phyloP scores from a whole-genome alignment of 148 eudicot species.

The Cornus kousa region DNA sequence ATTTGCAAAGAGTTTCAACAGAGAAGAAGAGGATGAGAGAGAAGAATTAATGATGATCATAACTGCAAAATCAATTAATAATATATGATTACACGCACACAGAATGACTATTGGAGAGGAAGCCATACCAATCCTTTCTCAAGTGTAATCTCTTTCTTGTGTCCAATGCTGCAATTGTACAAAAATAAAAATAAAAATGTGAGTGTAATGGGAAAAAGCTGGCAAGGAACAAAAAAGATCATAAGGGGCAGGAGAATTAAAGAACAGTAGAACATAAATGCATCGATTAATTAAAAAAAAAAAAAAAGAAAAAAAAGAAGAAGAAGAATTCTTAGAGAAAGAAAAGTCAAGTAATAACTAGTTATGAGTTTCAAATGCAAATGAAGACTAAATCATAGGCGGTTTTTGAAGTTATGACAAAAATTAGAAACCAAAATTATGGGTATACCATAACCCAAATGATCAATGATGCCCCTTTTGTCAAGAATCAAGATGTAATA shows the following conservation, averaged over 20 bases:
- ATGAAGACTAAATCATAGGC: not conserved
- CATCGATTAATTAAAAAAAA: not conserved
- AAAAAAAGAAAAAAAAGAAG: no score
- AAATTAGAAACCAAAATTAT: not conserved
- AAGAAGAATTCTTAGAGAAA: not conserved
- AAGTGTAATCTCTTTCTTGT: slow-evolving; percentile 73
- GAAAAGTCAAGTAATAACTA: not conserved
- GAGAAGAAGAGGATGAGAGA: not conserved
- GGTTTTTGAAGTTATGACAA: not conserved
- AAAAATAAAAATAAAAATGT: slow-evolving; percentile 14
- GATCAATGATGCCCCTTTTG: not conserved
- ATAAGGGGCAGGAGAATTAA: not conserved
- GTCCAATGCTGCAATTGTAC: slow-evolving; percentile 71
- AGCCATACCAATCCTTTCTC: slow-evolving; percentile 68
- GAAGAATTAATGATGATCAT: not conserved
- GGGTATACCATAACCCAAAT: not conserved
- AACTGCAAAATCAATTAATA: not conserved
- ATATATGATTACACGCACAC: not conserved
- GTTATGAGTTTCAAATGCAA: not conserved
- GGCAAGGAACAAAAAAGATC: not conserved
- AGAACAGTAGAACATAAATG: not conserved
- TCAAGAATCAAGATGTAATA: not conserved
- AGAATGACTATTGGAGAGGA: slow-evolving; percentile 6
- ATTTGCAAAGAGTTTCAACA: no score
- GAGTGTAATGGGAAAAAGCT: not conserved